Evolutionary conservation across 176 grass and related monocot genomes (phyloP).

Genomic region (Hyparrhenia diplandra): DNA sequence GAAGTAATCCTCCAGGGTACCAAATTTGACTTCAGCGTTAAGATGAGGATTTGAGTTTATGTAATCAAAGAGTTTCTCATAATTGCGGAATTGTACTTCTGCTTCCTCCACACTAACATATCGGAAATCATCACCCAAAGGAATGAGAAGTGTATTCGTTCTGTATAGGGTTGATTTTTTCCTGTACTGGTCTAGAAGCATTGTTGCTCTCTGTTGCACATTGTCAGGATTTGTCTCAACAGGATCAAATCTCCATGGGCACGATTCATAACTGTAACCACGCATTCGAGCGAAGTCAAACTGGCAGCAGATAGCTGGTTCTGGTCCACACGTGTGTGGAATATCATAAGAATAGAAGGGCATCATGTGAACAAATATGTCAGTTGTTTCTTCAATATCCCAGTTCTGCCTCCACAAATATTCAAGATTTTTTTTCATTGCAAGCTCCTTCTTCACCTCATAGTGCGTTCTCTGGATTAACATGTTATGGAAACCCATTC

Average conservation of each 20-base stretch:
- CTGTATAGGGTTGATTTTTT: conserved; percentile 96
- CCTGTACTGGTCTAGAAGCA: conserved; percentile 91
- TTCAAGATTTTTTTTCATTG: conserved; percentile 76
- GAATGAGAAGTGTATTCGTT: conserved; percentile 94
- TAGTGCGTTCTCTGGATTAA: conserved; percentile 97
- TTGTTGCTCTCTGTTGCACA: conserved; percentile 80
- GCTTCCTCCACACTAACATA: conserved; percentile 87
- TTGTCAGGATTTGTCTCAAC: conserved; percentile 76
- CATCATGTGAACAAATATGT: conserved; percentile 99
- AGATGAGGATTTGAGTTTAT: conserved; percentile 80
- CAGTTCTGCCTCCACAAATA: conserved; percentile 98
- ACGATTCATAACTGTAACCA: conserved; percentile 72
- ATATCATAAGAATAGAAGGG: conserved; percentile 99
- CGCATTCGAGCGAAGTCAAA: conserved; percentile 96
- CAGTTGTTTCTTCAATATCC: conserved; percentile 86
- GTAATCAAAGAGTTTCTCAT: conserved; percentile 92
- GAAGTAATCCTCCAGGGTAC: conserved; percentile 98
- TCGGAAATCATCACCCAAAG: conserved; percentile 96
- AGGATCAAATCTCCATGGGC: conserved; percentile 80
- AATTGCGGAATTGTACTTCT: conserved; percentile 91
- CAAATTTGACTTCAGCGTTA: conserved; percentile 91
- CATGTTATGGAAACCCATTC: conserved; percentile 98
- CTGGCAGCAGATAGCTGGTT: conserved; percentile 97
- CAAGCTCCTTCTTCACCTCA: conserved; percentile 96
- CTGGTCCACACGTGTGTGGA: conserved; percentile 97